Percentiles rank a stretch among this genome's conserved stretches.
phyloP scores from a whole-genome alignment of 176 grass and related monocot species.

The Bothriochloa decipiens region DNA sequence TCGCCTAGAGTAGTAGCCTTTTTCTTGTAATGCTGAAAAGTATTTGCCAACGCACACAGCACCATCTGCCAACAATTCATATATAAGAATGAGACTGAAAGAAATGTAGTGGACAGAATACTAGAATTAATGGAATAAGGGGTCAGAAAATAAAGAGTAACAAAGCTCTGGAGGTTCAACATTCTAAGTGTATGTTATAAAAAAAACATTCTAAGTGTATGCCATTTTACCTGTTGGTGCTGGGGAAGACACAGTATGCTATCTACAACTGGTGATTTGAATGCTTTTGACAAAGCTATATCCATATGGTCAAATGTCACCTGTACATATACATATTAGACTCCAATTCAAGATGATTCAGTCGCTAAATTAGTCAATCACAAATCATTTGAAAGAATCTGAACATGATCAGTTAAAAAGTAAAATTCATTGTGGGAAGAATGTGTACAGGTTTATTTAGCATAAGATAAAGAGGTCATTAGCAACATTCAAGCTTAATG shows the following conservation, averaged over 20 bases:
- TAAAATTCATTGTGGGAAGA: constrained; percentile 3
- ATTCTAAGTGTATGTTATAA: no score
- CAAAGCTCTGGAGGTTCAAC: not conserved
- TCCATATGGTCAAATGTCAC: constrained; percentile 96
- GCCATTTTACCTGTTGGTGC: constrained; percentile 86
- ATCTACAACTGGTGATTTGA: constrained; percentile 73
- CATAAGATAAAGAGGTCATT: not conserved
- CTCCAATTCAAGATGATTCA: not conserved
- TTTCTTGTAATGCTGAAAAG: constrained; percentile 68
- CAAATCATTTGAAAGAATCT: not conserved
- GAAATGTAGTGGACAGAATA: not conserved
- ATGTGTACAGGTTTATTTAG: constrained; percentile 18
- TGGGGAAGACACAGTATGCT: constrained; percentile 95
- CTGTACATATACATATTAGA: constrained; percentile 54
- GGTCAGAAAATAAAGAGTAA: not conserved
- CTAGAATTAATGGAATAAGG: not conserved
- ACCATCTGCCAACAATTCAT: constrained; percentile 58
- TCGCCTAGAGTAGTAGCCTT: constrained; percentile 70
- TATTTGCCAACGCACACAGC: constrained; percentile 68
- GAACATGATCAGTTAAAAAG: constrained; percentile 3
- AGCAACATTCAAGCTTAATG: not conserved
- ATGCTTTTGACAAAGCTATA: constrained; percentile 82
- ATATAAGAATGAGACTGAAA: constrained; percentile 12
- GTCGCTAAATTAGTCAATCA: not conserved
- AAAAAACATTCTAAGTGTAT: not conserved